Evolutionary conservation across 495 filamentous ascomycete genomes (phyloP), one percentile per base, ranked within the genome.

Genomic region (Cercophora sp.): DNA sequence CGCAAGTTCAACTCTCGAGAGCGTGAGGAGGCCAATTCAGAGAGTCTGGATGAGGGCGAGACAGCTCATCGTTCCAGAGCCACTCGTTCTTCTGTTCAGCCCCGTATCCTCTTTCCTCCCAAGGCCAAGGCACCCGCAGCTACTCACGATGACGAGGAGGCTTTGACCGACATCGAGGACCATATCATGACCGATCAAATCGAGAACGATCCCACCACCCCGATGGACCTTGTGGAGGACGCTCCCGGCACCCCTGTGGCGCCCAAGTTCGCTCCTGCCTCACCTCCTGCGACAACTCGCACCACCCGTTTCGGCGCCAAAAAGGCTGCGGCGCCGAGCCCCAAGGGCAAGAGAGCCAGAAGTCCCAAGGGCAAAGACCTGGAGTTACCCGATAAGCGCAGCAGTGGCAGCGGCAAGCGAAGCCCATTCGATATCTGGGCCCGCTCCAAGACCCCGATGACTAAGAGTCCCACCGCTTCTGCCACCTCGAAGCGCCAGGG

Each of bases 31-130:
- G n/a, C n/a, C n/a, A n/a, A n/a, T n/a, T n/a, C n/a, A n/a, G n/a
- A n/a, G n/a, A n/a, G n/a, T n/a, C n/a, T n/a, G n/a, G n/a, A n/a
- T n/a, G n/a, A n/a, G n/a, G n/a, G n/a, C n/a, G n/a, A n/a, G n/a
- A n/a, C n/a, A 39, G 36, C 36, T 39, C 36, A 18, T 19, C 36
- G n/a, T 18, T 15, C 36, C 22, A 15, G 36, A 15, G 2, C 22
- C 5, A 39, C 36, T 19, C 36, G 89, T 42, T 83, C 85, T 0
- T 79, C 84, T 2, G 79, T 95, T 70, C 88, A 89, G 62, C 92
- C 92, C 2, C 86, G 91, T 29, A 78, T 91, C 11, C 82, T 98
- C 8, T 98, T 96, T 44, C 84, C 88, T 11, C 68, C 73, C 18
- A 60, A 57, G 24, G 74, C 80, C 23, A 26, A 43, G 52, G 79